These are phyloP conservation scores for Fusarium staphyleae DNA, from an alignment of 2,329 filamentous ascomycete species.

Conservation along the genomic window DNA sequence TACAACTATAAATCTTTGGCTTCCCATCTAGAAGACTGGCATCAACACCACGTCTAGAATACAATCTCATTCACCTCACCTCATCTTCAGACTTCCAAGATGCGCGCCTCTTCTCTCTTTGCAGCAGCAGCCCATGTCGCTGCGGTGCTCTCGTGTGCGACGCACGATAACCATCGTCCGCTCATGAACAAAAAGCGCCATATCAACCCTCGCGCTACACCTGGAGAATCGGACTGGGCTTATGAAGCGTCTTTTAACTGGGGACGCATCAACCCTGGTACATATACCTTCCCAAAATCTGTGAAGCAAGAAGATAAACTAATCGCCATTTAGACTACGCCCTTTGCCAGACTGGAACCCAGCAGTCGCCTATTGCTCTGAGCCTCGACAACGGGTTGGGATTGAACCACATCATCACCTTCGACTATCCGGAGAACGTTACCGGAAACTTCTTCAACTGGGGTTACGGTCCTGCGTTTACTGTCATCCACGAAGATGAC, in stretches of 20 bases:
- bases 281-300: fast-evolving
- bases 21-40: constrained; percentile 1
- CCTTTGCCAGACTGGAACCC: constrained; percentile 31
- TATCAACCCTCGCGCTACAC: constrained; percentile 18
- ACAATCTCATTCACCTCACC: background rate
- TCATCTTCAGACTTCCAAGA: background rate
- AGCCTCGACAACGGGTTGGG: constrained; percentile 30
- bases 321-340: constrained; percentile 6
- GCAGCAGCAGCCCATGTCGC: background rate
- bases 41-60: background rate
- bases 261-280: constrained; percentile 28
- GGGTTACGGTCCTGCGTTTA: constrained; percentile 31
- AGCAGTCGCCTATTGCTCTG: constrained; percentile 26
- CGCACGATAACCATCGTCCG: constrained; percentile 21
- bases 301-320: background rate
- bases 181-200: constrained; percentile 21
- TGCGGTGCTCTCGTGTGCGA: constrained; percentile 6
- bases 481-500: constrained; percentile 17
- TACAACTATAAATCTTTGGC: background rate
- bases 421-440: constrained; percentile 14
- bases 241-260: constrained; percentile 32
- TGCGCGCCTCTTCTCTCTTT: constrained; percentile 16
- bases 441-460: constrained; percentile 32
- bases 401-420: constrained; percentile 22
- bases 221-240: constrained; percentile 15